A percentile compares a stretch with the other conserved stretches of the same genome.
These are phyloP conservation scores for Penicillium griseofulvum DNA, from an alignment of 2,329 filamentous ascomycete genomes.

Conservation along the genomic window DNA sequence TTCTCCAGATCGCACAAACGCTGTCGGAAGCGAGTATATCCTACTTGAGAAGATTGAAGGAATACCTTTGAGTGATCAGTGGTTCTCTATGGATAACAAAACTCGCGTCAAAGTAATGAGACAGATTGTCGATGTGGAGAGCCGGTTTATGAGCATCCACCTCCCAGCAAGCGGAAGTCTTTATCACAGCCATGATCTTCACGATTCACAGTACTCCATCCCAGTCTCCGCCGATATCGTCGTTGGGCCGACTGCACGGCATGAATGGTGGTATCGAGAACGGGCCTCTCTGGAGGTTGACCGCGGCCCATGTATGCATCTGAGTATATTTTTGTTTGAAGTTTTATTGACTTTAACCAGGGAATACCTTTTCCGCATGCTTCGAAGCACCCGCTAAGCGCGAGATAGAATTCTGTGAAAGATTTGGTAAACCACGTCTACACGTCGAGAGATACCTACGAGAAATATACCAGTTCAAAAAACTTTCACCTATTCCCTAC, in stretches of 20 bases:
- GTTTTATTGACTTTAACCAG: conserved; percentile 11
- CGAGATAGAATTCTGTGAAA: conserved; percentile 23
- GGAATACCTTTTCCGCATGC: conserved; percentile 11
- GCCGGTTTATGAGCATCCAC: conserved; percentile 17
- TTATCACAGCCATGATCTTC: conserved; percentile 24
- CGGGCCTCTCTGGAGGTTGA: conserved; percentile 18
- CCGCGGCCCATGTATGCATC: conserved; percentile 27
- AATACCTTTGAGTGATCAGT: conserved; percentile 31
- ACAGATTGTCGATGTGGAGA: conserved; percentile 26
- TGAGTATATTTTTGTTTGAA: too few relatives aligned
- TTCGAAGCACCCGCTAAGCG: conserved; percentile 25
- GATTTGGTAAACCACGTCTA: conserved; percentile 22
- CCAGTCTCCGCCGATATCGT: conserved; percentile 14
- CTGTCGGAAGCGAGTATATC: conserved; percentile 41
- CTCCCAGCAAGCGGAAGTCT: conserved; percentile 31
- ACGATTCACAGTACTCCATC: conserved; percentile 1
- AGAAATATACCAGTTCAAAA: conserved; percentile 19
- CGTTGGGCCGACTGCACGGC: conserved; percentile 25
- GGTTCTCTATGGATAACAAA: conserved; percentile 30
- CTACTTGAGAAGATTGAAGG: conserved; percentile 39
- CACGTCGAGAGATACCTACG: conserved; percentile 22
- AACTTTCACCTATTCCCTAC: conserved; percentile 11
- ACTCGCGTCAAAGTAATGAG: conserved; percentile 21
- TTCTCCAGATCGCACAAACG: conserved; percentile 32
- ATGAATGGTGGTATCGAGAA: conserved; percentile 27